Evolutionary conservation across 768 basidiomycete genomes (phyloP).

Genomic region (Pleurotus pulmonarius): DNA sequence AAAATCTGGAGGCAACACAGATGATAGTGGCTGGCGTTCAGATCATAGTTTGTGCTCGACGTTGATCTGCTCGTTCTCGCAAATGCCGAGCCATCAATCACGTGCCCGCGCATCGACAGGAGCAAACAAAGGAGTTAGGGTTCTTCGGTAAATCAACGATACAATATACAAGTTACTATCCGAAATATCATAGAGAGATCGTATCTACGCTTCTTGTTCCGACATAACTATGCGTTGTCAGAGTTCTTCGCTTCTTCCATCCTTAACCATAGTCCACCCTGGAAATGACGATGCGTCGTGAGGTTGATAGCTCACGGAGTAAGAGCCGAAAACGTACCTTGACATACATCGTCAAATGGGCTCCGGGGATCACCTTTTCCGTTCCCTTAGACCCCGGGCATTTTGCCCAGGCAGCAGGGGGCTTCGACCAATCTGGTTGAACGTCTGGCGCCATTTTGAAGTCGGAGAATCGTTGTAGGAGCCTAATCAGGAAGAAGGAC

Average conservation of each 20-base stretch:
- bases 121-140: not conserved
- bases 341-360: constrained; percentile 53
- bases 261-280: constrained; percentile 4
- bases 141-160: not conserved
- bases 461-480: constrained; percentile 51
- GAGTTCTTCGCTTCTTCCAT: constrained; percentile 3
- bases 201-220: not conserved
- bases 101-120: not conserved
- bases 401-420: constrained; percentile 42
- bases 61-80: not conserved
- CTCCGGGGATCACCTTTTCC: constrained; percentile 42
- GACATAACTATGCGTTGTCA: not conserved
- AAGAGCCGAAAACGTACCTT: constrained; percentile 25
- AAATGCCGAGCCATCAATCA: not conserved
- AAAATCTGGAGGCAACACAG: too few species aligned
- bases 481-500: constrained; percentile 58
- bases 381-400: constrained; percentile 33
- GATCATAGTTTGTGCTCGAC: not conserved
- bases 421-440: constrained; percentile 35
- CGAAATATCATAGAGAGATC: not conserved
- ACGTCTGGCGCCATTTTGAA: constrained; percentile 42
- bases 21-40: too few species aligned
- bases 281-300: not conserved
- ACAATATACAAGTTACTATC: not conserved
- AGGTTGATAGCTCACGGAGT: too few species aligned